A percentile compares a stretch with the other conserved stretches of the same genome.
phyloP scores from a whole-genome alignment of 345 rosid genomes.

The Trapa bicornis region DNA sequence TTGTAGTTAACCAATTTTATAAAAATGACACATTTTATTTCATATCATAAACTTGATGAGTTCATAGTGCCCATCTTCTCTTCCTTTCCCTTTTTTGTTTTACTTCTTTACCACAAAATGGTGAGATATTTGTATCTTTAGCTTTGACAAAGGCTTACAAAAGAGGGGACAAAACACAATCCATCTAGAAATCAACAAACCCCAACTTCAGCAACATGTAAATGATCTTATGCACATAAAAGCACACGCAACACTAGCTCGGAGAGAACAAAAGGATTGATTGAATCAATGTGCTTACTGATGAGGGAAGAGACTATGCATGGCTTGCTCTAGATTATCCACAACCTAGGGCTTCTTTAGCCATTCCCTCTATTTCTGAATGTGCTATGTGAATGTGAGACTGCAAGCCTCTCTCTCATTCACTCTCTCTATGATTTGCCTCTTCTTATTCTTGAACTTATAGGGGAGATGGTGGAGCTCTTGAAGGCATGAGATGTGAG shows the following conservation, averaged over 20 bases:
- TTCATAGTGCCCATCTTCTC: neutral
- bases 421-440: constrained; percentile 3
- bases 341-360: neutral
- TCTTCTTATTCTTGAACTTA: constrained; percentile 17
- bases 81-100: neutral
- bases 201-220: neutral
- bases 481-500: constrained; percentile 13
- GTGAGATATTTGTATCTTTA: neutral
- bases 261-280: too few species aligned
- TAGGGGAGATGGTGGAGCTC: constrained; percentile 6
- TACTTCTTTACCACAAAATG: neutral
- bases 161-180: neutral
- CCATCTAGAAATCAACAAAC: too few species aligned
- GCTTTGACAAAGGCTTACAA: neutral
- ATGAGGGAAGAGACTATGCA: neutral
- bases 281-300: neutral
- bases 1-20: too few species aligned
- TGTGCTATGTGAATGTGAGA: neutral
- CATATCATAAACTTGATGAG: constrained; percentile 21
- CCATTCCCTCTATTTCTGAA: neutral
- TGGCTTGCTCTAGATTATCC: neutral
- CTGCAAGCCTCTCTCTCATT: constrained; percentile 1
- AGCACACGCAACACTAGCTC: too few species aligned
- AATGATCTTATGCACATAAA: neutral
- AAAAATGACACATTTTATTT: too few species aligned